Evolutionary conservation across 2,329 filamentous ascomycete species (phyloP).

Genomic region (Elsinoe perseae): DNA sequence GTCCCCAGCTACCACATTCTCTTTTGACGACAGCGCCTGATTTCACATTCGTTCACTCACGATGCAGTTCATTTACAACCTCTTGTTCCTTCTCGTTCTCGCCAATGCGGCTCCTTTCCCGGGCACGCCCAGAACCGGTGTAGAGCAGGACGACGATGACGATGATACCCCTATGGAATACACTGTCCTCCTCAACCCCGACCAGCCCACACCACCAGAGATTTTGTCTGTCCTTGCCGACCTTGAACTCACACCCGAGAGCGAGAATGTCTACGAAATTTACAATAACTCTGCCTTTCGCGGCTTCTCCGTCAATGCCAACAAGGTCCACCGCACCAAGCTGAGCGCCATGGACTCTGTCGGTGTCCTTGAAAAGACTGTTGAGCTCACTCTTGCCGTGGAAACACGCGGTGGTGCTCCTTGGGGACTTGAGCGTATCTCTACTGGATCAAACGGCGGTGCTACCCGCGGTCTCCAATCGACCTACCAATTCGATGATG

Average conservation of each 20-base stretch:
- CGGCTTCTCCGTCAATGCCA: constrained; percentile 36
- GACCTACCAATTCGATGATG: constrained; percentile 35
- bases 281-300: constrained; percentile 37
- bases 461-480: constrained; percentile 30
- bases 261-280: constrained; percentile 33
- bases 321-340: constrained; percentile 33
- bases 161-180: constrained; percentile 24
- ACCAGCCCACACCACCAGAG: constrained; percentile 27
- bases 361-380: constrained; percentile 35
- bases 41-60: background rate
- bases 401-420: constrained; percentile 31
- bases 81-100: background rate
- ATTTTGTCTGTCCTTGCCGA: constrained; percentile 31
- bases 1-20: constrained; percentile 6
- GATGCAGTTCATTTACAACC: constrained; percentile 9
- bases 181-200: constrained; percentile 33
- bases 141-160: constrained; percentile 19
- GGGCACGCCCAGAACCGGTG: constrained; percentile 16
- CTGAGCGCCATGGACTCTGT: constrained; percentile 36
- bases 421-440: constrained; percentile 43
- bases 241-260: constrained; percentile 31
- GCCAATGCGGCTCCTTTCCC: constrained; percentile 2
- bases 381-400: constrained; percentile 24
- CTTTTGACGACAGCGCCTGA: constrained; percentile 5
- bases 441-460: constrained; percentile 24